phyloP scores from a whole-genome alignment of 1,139 yeast genomes.

The Zygoascus meyerae region DNA sequence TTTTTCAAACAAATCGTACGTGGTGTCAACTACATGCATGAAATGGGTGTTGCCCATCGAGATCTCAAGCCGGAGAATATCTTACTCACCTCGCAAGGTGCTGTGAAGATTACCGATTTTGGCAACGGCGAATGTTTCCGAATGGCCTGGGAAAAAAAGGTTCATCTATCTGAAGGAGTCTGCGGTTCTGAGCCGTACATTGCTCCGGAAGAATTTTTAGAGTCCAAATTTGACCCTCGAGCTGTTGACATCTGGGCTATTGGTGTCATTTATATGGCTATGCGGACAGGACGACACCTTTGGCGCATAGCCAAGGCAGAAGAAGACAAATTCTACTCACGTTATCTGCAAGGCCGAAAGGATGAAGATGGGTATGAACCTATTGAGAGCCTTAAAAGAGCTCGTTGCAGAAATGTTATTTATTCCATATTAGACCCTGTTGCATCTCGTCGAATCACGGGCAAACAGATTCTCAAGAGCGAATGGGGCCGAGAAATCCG shows the following conservation, averaged over 20 bases:
- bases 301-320: constrained; percentile 73
- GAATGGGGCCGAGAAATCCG: constrained; percentile 92
- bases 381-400: constrained; percentile 68
- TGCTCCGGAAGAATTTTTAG: constrained; percentile 86
- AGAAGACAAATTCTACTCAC: constrained; percentile 72
- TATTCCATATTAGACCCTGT: constrained; percentile 88
- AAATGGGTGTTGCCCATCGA: constrained; percentile 91
- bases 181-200: constrained; percentile 92
- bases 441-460: constrained; percentile 75
- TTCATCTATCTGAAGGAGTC: constrained; percentile 74
- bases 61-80: constrained; percentile 92
- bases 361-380: constrained; percentile 85
- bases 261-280: constrained; percentile 97
- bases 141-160: constrained; percentile 91
- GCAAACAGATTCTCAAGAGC: constrained; percentile 76
- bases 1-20: constrained; percentile 83
- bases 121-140: constrained; percentile 93
- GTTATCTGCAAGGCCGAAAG: constrained; percentile 67
- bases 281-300: constrained; percentile 89
- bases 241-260: constrained; percentile 94
- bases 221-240: constrained; percentile 74
- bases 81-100: constrained; percentile 69
- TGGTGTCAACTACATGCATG: constrained; percentile 92
- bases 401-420: constrained; percentile 83
- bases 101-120: constrained; percentile 83